Conservation (phyloP, 1,139 yeast genomes). For the Suhomyces anneliseae region DNA sequence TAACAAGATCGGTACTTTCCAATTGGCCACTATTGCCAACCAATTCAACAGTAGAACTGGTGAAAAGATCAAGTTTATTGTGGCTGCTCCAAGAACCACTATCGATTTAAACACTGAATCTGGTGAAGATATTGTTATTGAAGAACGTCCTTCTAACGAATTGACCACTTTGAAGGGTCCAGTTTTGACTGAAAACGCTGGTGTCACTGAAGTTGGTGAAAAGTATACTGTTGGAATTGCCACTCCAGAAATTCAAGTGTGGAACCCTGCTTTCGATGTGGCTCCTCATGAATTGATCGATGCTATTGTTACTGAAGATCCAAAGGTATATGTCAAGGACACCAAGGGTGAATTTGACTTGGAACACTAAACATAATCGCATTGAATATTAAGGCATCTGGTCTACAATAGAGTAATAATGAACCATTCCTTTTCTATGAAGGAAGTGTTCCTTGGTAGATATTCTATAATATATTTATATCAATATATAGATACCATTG, state of each 20-base stretch:
- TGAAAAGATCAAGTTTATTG: conserved; percentile 70
- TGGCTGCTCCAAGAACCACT: conserved; percentile 94
- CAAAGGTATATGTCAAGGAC: conserved; percentile 52
- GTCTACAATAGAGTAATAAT: no score
- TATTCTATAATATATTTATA: no score
- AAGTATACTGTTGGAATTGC: conserved; percentile 70
- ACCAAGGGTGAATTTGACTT: conserved; percentile 47
- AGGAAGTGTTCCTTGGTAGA: no score
- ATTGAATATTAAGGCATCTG: no score
- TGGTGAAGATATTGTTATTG: conserved; percentile 80
- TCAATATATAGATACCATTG: no score
- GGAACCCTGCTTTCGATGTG: conserved; percentile 97
- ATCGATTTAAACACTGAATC: conserved; percentile 65
- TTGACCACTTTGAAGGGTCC: conserved; percentile 76
- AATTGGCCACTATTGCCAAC: conserved; percentile 67
- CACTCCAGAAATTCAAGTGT: conserved; percentile 79
- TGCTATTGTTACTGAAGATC: conserved; percentile 80
- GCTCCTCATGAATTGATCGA: conserved; percentile 83
- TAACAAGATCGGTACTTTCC: conserved; percentile 95
- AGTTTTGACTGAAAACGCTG: conserved; percentile 27
- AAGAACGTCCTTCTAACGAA: conserved; percentile 82
- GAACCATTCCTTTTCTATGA: no score
- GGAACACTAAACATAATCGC: neutral
- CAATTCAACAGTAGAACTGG: conserved; percentile 30
- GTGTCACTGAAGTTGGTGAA: conserved; percentile 32